A percentile compares a stretch with the other conserved stretches of the same genome.
Conservation (phyloP, 768 basidiomycete species). For the Thelephora aurantiotincta region DNA sequence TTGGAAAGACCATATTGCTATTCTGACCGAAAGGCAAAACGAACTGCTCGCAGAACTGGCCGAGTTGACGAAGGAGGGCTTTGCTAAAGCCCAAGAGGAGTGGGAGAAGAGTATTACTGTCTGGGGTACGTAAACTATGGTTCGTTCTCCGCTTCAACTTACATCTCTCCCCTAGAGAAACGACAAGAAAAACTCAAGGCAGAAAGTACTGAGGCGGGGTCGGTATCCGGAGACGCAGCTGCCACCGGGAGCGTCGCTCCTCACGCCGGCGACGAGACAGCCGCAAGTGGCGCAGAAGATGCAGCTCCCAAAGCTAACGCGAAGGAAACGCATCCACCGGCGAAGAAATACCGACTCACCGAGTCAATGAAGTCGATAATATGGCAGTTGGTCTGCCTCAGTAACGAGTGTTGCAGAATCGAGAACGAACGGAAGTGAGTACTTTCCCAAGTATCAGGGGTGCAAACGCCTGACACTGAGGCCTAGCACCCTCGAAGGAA, state of each 20-base stretch:
- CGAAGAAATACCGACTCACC: conserved; percentile 66
- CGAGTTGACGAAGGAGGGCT: conserved; percentile 47
- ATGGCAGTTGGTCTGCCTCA: conserved; percentile 70
- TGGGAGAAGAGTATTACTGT: conserved; percentile 54
- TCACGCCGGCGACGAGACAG: conserved; percentile 11
- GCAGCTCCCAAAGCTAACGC: conserved; percentile 18
- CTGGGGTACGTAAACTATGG: conserved; percentile 40
- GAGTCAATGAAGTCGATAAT: conserved; percentile 69
- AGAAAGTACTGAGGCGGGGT: conserved; percentile 18
- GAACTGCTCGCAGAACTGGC: conserved; percentile 50
- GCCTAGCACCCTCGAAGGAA: conserved; percentile 41
- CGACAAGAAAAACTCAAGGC: conserved; percentile 20
- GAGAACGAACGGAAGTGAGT: conserved; percentile 51
- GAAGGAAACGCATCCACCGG: conserved; percentile 42
- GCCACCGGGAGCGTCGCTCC: conserved; percentile 11
- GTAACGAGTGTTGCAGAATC: conserved; percentile 67
- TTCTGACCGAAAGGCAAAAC: conserved; percentile 56
- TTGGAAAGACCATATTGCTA: conserved; percentile 54
- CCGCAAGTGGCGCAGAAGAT: conserved; percentile 10
- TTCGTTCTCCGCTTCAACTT: neutral
- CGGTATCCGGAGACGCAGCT: conserved; percentile 14
- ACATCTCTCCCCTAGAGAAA: conserved; percentile 30
- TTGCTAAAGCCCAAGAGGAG: conserved; percentile 57
- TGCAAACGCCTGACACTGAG: neutral
- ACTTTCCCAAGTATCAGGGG: neutral